A percentile compares a stretch with the other conserved stretches of the same genome.
Evolutionary conservation across 305 asterid species (phyloP).

Genomic region (Andrographis paniculata): DNA sequence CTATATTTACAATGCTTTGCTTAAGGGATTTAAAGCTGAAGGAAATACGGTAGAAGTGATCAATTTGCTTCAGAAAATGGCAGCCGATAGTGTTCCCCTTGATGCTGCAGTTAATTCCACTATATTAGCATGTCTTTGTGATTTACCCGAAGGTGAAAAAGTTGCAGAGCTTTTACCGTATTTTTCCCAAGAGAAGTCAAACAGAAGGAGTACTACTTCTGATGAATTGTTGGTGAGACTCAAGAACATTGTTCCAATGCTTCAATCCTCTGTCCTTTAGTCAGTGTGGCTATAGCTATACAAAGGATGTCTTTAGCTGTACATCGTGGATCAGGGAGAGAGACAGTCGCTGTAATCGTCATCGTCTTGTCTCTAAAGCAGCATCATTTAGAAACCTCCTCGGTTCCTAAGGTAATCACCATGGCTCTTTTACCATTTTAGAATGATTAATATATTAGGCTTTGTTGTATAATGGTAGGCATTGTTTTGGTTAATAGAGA

Average conservation of each 20-base stretch:
- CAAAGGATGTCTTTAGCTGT: not conserved
- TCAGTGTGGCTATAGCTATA: slow-evolving; percentile 15
- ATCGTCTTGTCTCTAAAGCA: no score
- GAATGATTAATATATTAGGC: no score
- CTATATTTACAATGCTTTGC: slow-evolving; percentile 48
- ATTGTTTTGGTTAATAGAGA: no score
- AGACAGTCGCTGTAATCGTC: no score
- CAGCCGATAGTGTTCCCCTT: slow-evolving; percentile 35
- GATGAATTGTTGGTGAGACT: slow-evolving; percentile 38
- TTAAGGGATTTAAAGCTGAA: slow-evolving; percentile 40
- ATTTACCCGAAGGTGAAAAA: slow-evolving; percentile 32
- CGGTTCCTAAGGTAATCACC: no score
- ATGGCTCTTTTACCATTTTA: no score
- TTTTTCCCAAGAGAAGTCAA: slow-evolving; percentile 24
- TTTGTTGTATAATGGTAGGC: no score
- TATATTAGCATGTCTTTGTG: slow-evolving; percentile 40
- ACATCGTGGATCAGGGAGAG: not conserved
- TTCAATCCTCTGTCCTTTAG: slow-evolving; percentile 17
- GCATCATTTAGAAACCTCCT: no score
- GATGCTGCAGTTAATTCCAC: slow-evolving; percentile 47
- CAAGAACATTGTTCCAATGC: slow-evolving; percentile 24
- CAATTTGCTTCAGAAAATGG: slow-evolving; percentile 46
- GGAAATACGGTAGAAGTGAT: slow-evolving; percentile 41
- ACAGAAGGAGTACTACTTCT: slow-evolving; percentile 25
- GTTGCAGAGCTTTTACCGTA: slow-evolving; percentile 41